Percentiles rank a stretch among this genome's conserved stretches.
Conservation (phyloP, 2,329 filamentous ascomycete species). For the Xylariaceae sp. region DNA sequence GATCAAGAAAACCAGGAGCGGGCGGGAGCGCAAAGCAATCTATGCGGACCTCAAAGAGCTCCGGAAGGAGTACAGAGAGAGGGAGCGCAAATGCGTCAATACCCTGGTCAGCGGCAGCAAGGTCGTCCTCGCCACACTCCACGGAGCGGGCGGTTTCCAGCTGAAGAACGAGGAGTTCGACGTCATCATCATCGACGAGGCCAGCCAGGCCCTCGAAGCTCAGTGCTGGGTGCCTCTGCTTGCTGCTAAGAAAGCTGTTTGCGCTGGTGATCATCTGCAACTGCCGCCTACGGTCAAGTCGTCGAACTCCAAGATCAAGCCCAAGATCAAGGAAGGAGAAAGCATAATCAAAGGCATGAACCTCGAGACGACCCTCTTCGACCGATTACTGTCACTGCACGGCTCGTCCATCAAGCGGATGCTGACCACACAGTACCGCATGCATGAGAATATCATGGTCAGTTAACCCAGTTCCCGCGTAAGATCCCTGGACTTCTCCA, state of each 20-base stretch:
- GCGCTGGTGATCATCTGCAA: slow-evolving; percentile 91
- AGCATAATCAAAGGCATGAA: slow-evolving; percentile 45
- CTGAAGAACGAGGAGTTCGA: slow-evolving; percentile 77
- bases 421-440: slow-evolving; percentile 95
- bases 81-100: slow-evolving; percentile 74
- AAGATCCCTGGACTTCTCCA: too few relatives aligned
- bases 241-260: slow-evolving; percentile 72
- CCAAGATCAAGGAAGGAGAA: slow-evolving; percentile 27
- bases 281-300: slow-evolving; percentile 93
- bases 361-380: slow-evolving; percentile 88
- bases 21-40: slow-evolving; percentile 69
- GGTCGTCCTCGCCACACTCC: slow-evolving; percentile 85
- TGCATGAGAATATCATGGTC: slow-evolving; percentile 89
- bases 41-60: slow-evolving; percentile 81
- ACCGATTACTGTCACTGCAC: slow-evolving; percentile 75
- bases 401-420: slow-evolving; percentile 82
- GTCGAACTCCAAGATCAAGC: slow-evolving; percentile 40
- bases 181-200: slow-evolving; percentile 92
- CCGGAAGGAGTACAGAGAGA: slow-evolving; percentile 77
- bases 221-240: slow-evolving; percentile 94
- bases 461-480: too few relatives aligned
- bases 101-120: slow-evolving; percentile 69
- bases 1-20: slow-evolving; percentile 78
- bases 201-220: slow-evolving; percentile 88
- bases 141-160: slow-evolving; percentile 83